These are phyloP conservation scores for Malus hybrid DNA, from an alignment of 331 rosid species.

Conservation along the genomic window DNA sequence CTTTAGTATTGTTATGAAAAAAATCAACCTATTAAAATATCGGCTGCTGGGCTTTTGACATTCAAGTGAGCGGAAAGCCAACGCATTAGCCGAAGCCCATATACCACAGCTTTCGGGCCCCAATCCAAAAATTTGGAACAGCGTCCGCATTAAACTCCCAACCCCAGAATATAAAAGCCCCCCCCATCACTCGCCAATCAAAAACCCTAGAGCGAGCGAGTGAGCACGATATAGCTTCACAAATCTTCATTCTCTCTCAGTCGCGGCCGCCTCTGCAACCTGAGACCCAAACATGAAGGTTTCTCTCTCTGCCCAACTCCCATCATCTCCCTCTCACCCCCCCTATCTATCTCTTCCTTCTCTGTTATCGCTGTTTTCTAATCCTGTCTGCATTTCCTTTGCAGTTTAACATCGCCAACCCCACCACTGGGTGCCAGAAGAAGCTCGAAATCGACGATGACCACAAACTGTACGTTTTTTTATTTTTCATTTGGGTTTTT, in stretches of 20 bases:
- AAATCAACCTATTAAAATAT: neutral
- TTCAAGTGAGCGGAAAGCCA: neutral
- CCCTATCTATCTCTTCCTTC: neutral
- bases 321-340: neutral
- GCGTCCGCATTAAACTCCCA: neutral
- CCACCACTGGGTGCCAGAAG: conserved; percentile 92
- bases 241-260: neutral
- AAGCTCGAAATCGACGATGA: conserved; percentile 77
- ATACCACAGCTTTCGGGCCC: neutral
- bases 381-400: neutral
- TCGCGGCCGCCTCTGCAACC: conserved; percentile 19
- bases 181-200: no score
- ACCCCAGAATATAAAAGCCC: neutral
- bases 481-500: neutral
- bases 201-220: conserved; percentile 14
- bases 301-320: neutral
- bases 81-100: neutral
- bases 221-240: neutral
- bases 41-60: neutral
- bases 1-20: no score
- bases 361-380: neutral
- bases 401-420: conserved; percentile 87
- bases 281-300: conserved; percentile 26
- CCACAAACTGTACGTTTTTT: conserved; percentile 47
- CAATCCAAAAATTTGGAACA: neutral